Evolutionary conservation across 2,329 filamentous ascomycete genomes (phyloP), one percentile per base, ranked within the genome.

Genomic region (Colletotrichum sojae): DNA sequence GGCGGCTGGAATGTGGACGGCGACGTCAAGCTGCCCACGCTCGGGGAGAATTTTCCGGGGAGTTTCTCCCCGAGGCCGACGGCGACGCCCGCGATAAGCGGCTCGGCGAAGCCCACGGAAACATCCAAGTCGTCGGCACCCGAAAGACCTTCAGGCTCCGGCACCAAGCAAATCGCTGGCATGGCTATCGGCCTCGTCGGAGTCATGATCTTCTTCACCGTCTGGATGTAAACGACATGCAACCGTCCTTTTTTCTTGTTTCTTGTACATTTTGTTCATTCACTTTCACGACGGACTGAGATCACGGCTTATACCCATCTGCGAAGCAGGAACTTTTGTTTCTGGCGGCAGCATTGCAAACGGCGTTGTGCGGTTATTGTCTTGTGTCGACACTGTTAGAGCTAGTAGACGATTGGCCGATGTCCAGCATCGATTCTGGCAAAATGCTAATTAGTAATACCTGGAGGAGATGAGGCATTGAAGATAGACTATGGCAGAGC

Each of bases 1-100:
- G 75, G 85, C 1, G 88, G 86, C 27, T 97, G 94, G 94, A 84
- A 89, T 20, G 89, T 97, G 4, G 82, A 93, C 73, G 91, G 92
- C 16, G 89, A 90, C 71, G 89, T 91, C 3, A 79, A 86, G 13
- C 84, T 97, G 25, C 94, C 94, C 0, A 90, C 88, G 2, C 73
- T 96, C 8, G 92, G 91, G 15, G 84, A 90, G 73, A 83, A 81
- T 4, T 75, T 82, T 49, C 77, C 73, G 13, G 78, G 79, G 8
- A 73, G 72, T 0, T 69, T 64, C 66, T 64, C 69, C 8, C 61
- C 73, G 4, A 69, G 68, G 6, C 63, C 71, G 43, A 71, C 73
- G 27, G 71, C 27, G 9, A 31, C 8, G 27, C 27, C 27, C 6
- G 27, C 27, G 9, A 8, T 6, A 31, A 31, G 27, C 8, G 52